Evolutionary conservation across 306 rosid species (phyloP).

Genomic region (Fagus crenata): DNA sequence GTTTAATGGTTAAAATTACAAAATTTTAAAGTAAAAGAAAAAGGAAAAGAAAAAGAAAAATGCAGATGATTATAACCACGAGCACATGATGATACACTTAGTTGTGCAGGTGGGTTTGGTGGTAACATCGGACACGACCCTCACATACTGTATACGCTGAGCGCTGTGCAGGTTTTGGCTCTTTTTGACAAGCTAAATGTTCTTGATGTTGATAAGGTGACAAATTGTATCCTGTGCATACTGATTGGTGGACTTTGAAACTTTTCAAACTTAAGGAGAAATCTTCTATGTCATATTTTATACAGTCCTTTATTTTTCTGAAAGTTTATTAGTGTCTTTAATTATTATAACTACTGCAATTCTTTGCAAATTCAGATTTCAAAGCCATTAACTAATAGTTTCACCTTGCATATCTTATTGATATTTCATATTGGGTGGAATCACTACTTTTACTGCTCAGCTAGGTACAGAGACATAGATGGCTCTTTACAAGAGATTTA

Average conservation of each 20-base stretch:
- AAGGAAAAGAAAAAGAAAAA: background rate
- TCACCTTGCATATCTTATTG: background rate
- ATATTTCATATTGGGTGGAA: background rate
- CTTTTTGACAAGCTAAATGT: conserved; percentile 64
- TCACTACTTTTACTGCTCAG: background rate
- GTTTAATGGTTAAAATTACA: background rate
- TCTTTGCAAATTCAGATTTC: background rate
- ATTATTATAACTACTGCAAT: background rate
- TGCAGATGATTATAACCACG: background rate
- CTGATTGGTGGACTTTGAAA: conserved; percentile 16
- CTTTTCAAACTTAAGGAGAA: background rate
- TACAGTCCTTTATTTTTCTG: background rate
- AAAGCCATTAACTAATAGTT: background rate
- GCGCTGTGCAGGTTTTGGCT: conserved; percentile 83
- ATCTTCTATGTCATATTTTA: background rate
- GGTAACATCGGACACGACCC: conserved; percentile 92
- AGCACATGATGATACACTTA: conserved; percentile 17
- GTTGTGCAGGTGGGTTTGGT: conserved; percentile 69
- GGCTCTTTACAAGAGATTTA: background rate
- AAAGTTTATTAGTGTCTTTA: background rate
- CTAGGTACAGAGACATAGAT: background rate
- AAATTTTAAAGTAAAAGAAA: background rate
- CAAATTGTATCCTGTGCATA: conserved; percentile 76
- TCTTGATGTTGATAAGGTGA: conserved; percentile 64
- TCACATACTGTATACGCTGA: conserved; percentile 72